Percentiles rank a stretch among this genome's conserved stretches.
These are phyloP conservation scores for Babesia sp. DNA, from an alignment of 169 alveolate species.

Conservation along the genomic window DNA sequence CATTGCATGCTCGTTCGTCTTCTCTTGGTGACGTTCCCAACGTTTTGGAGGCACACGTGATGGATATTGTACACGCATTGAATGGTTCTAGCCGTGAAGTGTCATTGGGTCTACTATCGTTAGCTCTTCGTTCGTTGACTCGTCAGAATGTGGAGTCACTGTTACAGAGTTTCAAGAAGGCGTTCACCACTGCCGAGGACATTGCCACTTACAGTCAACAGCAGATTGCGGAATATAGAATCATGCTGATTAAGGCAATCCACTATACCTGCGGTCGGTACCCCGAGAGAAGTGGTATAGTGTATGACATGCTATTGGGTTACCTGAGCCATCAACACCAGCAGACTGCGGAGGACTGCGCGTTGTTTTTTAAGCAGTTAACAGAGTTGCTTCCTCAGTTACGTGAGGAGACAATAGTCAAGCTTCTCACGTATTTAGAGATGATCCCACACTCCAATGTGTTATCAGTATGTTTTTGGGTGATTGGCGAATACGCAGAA, in stretches of 20 bases:
- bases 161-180: conserved; percentile 65
- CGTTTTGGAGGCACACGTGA: conserved; percentile 83
- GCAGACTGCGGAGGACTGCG: conserved; percentile 70
- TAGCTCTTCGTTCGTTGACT: conserved; percentile 67
- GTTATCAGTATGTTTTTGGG: conserved; percentile 52
- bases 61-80: conserved; percentile 85
- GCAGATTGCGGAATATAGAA: conserved; percentile 61
- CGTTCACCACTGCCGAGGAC: conserved; percentile 58
- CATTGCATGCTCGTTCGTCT: conserved; percentile 58
- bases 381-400: conserved; percentile 46
- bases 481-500: conserved; percentile 59
- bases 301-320: conserved; percentile 59
- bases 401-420: conserved; percentile 47
- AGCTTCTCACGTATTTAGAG: conserved; percentile 54
- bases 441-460: conserved; percentile 33
- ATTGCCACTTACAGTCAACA: conserved; percentile 56
- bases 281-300: conserved; percentile 60
- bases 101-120: conserved; percentile 80
- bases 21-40: conserved; percentile 74
- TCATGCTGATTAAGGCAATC: conserved; percentile 66
- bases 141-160: conserved; percentile 67
- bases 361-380: conserved; percentile 63
- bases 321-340: conserved; percentile 61
- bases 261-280: conserved; percentile 71
- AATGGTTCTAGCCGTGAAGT: conserved; percentile 80